Evolutionary conservation across 345 rosid genomes (phyloP).

Genomic region (Nasturtium officinale): DNA sequence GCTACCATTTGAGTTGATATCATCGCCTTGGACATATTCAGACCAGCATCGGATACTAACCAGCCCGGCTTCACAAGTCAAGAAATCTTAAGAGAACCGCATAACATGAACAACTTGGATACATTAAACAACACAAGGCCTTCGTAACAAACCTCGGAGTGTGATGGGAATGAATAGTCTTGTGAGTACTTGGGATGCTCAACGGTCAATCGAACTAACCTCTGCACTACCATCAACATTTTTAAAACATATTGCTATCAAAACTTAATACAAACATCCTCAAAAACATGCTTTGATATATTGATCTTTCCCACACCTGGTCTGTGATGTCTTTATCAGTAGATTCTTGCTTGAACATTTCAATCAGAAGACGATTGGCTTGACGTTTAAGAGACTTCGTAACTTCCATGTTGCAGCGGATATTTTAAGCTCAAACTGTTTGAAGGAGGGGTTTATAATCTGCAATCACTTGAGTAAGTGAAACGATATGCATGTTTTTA

Average conservation of each 20-base stretch:
- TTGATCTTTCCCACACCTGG: slow-evolving; percentile 49
- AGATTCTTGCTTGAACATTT: slow-evolving; percentile 45
- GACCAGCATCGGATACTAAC: slow-evolving; percentile 56
- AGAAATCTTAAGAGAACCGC: not conserved
- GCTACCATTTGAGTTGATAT: slow-evolving; percentile 53
- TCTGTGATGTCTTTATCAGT: slow-evolving; percentile 49
- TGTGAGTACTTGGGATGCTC: too few relatives aligned
- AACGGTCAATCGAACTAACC: too few relatives aligned
- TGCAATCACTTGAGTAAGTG: not conserved
- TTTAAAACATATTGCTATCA: not conserved
- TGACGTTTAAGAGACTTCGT: slow-evolving; percentile 41
- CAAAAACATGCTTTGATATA: too few relatives aligned
- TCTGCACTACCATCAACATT: too few relatives aligned
- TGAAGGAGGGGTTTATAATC: not conserved
- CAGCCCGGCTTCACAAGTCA: slow-evolving; percentile 55
- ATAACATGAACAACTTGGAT: too few relatives aligned
- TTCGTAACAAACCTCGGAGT: too few relatives aligned
- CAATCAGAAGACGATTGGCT: slow-evolving; percentile 42
- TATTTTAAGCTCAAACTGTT: not conserved
- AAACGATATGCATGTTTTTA: not conserved
- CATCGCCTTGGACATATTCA: slow-evolving; percentile 42
- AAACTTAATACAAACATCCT: not conserved
- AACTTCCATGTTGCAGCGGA: not conserved
- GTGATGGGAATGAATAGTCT: too few relatives aligned
- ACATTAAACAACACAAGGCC: too few relatives aligned